Evolutionary conservation across 169 alveolate genomes (phyloP), one percentile per base, ranked within the genome.

Genomic region (Cryptosporidium meleagridis): DNA sequence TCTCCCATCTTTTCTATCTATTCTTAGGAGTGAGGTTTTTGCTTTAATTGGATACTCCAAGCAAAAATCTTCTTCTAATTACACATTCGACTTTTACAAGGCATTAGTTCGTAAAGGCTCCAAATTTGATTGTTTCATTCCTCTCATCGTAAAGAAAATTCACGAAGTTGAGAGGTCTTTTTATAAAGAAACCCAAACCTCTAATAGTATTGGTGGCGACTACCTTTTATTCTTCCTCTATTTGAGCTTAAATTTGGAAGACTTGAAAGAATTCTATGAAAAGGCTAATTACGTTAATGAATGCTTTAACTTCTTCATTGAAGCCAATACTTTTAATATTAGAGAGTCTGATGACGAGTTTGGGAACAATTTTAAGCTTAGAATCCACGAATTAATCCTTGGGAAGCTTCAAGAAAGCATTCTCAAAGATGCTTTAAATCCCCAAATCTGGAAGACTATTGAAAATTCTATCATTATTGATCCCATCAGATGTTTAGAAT

Each of bases 241-340:
- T 33, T 26, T 80, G 53, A 55, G 67, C 39, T 1, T 62, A 39
- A 65, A 62, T 80, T 31, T 80, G 14, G 29, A 9, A 21, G 39
- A 80, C 7, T 37, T 39, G 8, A 58, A 61, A n/a, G 48, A 45
- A 18, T 80, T 80, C 26, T 16, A 12, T 26, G 39, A n/a, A 14
- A 80, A 65, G 12, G 39, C 44, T 45, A 31, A 61, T 23, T 39
- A 61, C 39, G 37, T 80, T 18, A 45, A 65, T 62, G 55, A 80
- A n/a, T 80, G 89, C 51, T 80, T 80, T 62, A 21, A 59, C 41
- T 80, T 80, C 51, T 62, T 80, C 31, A 65, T 80, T 41, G 29
- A 10, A 26, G 41, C 4, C 10, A 80, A 80, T 39, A 80, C 75
- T 26, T 80, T 80, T 62, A 62, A 62, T 62, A 80, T 80, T 26